phyloP scores from a whole-genome alignment of 805 yeast species.

The Metschnikowia bowlesiae region DNA sequence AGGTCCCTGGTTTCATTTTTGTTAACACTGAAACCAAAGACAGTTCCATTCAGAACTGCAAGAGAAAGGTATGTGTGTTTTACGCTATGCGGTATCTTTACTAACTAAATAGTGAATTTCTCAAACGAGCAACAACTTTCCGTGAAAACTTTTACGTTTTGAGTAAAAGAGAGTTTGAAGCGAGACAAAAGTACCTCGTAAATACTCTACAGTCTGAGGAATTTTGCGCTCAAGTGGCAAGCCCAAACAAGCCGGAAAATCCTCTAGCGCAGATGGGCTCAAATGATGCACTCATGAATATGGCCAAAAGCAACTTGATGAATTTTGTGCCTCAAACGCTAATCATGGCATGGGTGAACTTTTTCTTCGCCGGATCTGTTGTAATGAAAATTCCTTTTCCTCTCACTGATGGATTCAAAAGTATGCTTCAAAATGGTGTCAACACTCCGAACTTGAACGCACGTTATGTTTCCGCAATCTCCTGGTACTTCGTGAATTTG shows the following conservation, averaged over 20 bases:
- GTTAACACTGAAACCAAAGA: constrained; percentile 54
- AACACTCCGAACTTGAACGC: constrained; percentile 81
- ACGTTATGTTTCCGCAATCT: constrained; percentile 86
- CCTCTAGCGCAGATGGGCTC: constrained; percentile 69
- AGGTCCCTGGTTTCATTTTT: constrained; percentile 64
- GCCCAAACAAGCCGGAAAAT: constrained; percentile 41
- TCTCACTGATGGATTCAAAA: constrained; percentile 80
- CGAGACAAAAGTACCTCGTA: constrained; percentile 47
- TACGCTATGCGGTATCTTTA: not conserved
- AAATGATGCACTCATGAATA: constrained; percentile 66
- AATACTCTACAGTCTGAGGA: constrained; percentile 49
- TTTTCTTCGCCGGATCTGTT: constrained; percentile 87
- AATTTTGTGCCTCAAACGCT: constrained; percentile 87
- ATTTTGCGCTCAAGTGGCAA: constrained; percentile 49
- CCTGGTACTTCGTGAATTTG: constrained; percentile 92
- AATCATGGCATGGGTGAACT: constrained; percentile 95
- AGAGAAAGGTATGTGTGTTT: constrained; percentile 41
- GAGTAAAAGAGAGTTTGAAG: constrained; percentile 46
- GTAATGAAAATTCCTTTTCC: constrained; percentile 84
- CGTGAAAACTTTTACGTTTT: constrained; percentile 51
- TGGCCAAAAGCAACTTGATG: constrained; percentile 78
- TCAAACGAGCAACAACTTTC: constrained; percentile 57
- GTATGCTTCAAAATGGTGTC: constrained; percentile 87
- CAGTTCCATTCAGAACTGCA: constrained; percentile 46
- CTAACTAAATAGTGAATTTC: constrained; percentile 42